These are phyloP conservation scores for Chrysopogon serrulatus DNA, from an alignment of 176 grass and related monocot genomes.

Conservation along the genomic window DNA sequence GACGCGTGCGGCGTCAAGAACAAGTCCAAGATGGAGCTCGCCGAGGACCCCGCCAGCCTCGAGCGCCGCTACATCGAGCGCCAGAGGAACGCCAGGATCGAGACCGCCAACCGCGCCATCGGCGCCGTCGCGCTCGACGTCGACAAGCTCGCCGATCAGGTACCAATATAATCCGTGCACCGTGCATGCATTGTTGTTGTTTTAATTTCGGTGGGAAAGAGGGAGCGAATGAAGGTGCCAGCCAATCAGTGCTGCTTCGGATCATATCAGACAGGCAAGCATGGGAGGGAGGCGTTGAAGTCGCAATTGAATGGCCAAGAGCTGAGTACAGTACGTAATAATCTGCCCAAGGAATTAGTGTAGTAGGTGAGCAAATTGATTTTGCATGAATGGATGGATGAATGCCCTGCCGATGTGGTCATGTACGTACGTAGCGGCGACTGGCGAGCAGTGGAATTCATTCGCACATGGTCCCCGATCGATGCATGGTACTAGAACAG, in stretches of 20 bases:
- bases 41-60: constrained; percentile 66
- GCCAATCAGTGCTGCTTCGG: neutral
- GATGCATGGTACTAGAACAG: neutral
- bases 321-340: neutral
- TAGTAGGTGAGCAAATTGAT: constrained; percentile 35
- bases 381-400: neutral
- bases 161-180: neutral
- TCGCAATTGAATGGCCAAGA: constrained; percentile 38
- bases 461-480: constrained; percentile 33
- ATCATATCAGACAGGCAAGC: constrained; percentile 17
- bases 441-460: constrained; percentile 15
- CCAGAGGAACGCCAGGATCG: constrained; percentile 58
- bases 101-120: constrained; percentile 67
- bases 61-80: constrained; percentile 81
- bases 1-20: constrained; percentile 82
- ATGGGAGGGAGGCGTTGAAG: constrained; percentile 1
- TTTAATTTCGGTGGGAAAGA: no score
- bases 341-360: constrained; percentile 24
- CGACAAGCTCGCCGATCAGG: constrained; percentile 90
- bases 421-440: neutral
- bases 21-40: constrained; percentile 70
- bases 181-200: no score
- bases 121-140: constrained; percentile 67
- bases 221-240: no score
- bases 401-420: constrained; percentile 7